phyloP scores from a whole-genome alignment of 1,139 yeast species.

The Kodamaea sp. region DNA sequence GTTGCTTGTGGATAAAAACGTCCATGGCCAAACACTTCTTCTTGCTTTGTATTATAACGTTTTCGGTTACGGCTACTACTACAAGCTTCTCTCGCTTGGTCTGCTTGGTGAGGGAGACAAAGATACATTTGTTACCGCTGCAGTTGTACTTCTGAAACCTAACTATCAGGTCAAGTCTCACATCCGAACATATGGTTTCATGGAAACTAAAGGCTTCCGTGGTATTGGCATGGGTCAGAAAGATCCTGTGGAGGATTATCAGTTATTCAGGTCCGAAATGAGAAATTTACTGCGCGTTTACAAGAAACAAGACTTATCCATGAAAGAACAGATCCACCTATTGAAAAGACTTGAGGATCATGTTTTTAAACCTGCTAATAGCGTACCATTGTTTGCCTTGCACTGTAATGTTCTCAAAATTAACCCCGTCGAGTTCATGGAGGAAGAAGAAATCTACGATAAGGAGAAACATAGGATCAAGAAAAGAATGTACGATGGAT shows the following conservation, averaged over 20 bases:
- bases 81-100: constrained; percentile 58
- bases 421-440: constrained; percentile 32
- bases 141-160: constrained; percentile 42
- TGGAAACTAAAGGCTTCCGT: constrained; percentile 25
- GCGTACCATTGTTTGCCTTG: constrained; percentile 27
- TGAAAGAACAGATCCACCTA: constrained; percentile 22
- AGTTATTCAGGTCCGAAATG: constrained; percentile 16
- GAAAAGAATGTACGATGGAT: constrained; percentile 31
- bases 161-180: constrained; percentile 52
- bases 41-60: constrained; percentile 56
- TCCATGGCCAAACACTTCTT: constrained; percentile 53
- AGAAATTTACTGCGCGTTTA: constrained; percentile 11
- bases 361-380: constrained; percentile 17
- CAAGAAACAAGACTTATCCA: constrained; percentile 10
- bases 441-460: constrained; percentile 27
- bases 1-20: constrained; percentile 50
- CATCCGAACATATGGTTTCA: constrained; percentile 35
- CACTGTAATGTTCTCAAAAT: constrained; percentile 42
- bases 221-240: constrained; percentile 46
- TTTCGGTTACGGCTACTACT: constrained; percentile 57
- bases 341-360: constrained; percentile 20
- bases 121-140: constrained; percentile 63
- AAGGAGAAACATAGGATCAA: constrained; percentile 23
- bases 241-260: constrained; percentile 30
- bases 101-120: constrained; percentile 68